Base-by-base conservation (phyloP, 768 basidiomycete species). In the Chiua virens region DNA sequence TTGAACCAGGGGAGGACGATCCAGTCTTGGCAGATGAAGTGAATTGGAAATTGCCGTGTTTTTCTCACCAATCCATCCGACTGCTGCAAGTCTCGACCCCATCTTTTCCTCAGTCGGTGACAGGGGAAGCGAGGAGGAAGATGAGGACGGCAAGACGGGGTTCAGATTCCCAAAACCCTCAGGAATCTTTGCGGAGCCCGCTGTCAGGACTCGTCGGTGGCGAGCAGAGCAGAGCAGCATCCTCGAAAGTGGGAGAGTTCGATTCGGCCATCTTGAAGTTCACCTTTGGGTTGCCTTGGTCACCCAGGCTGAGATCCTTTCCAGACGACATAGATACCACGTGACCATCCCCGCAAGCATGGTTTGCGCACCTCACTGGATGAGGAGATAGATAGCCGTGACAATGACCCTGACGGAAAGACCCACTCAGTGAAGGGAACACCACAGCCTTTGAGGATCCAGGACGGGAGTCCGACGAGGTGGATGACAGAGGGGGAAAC, bases 101-200 rank as follows among this genome's bases (percentile, higher is more conserved):
- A n/a, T n/a, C n/a, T n/a, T n/a, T n/a, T n/a, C n/a, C n/a, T n/a
- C n/a, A n/a, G n/a, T n/a, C n/a, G n/a, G n/a, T n/a, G n/a, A n/a
- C n/a, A n/a, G n/a, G n/a, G n/a, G n/a, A n/a, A n/a, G n/a, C n/a
- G n/a, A n/a, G n/a, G n/a, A n/a, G n/a, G n/a, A n/a, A n/a, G n/a
- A n/a, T n/a, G n/a, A n/a, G n/a, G n/a, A n/a, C n/a, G n/a, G n/a
- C n/a, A n/a, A n/a, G 8, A 52, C 11, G 3, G 57, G 51, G 5
- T 35, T 45, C 28, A 18, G 60, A 50, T 15, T 62, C 63, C 65
- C 65, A 66, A 37, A 67, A 67, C 23, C 65, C 65, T 5, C 65
- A 62, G n/a, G 60, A 45, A 54, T 66, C 56, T 36, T 56, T 64
- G 17, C 55, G 53, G 20, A 66, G 44, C 10, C 48, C 60, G 13